phyloP scores from a whole-genome alignment of 1,139 yeast genomes.

The Candida buenavistaensis region DNA sequence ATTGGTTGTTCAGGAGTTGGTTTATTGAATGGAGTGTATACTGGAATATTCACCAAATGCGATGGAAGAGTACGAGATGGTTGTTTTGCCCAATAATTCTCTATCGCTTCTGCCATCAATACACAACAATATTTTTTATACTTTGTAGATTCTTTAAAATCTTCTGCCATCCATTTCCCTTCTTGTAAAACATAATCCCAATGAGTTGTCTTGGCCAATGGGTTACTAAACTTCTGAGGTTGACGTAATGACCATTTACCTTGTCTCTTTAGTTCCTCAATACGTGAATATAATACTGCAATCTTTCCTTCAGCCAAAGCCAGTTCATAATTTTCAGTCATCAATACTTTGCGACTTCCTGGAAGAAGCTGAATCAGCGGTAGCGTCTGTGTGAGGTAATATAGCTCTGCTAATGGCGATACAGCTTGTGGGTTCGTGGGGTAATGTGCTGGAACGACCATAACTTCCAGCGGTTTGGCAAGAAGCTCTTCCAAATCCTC shows the following conservation, averaged over 20 bases:
- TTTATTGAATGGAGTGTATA: too few species aligned
- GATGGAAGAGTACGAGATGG: constrained; percentile 48
- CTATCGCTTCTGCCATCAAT: constrained; percentile 66
- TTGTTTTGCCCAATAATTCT: constrained; percentile 64
- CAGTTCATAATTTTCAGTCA: constrained; percentile 82
- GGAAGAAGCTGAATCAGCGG: constrained; percentile 82
- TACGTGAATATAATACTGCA: constrained; percentile 87
- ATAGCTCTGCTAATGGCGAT: constrained; percentile 79
- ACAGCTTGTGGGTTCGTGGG: constrained; percentile 44
- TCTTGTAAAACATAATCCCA: constrained; percentile 80
- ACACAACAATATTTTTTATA: constrained; percentile 70
- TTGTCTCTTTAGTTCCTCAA: constrained; percentile 85
- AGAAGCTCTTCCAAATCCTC: constrained; percentile 27
- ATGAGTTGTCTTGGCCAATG: constrained; percentile 59
- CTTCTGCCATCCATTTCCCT: constrained; percentile 82
- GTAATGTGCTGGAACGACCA: constrained; percentile 45
- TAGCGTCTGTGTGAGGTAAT: constrained; percentile 82
- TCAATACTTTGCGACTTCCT: constrained; percentile 79
- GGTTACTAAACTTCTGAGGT: constrained; percentile 71
- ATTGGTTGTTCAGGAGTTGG: constrained; percentile 27
- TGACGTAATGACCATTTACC: constrained; percentile 93
- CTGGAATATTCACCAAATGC: constrained; percentile 57
- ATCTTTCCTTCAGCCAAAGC: constrained; percentile 91
- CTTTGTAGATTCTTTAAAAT: constrained; percentile 70
- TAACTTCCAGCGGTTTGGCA: constrained; percentile 31